Conservation (phyloP, 495 filamentous ascomycete species). For the Pyrenula massariospora region DNA sequence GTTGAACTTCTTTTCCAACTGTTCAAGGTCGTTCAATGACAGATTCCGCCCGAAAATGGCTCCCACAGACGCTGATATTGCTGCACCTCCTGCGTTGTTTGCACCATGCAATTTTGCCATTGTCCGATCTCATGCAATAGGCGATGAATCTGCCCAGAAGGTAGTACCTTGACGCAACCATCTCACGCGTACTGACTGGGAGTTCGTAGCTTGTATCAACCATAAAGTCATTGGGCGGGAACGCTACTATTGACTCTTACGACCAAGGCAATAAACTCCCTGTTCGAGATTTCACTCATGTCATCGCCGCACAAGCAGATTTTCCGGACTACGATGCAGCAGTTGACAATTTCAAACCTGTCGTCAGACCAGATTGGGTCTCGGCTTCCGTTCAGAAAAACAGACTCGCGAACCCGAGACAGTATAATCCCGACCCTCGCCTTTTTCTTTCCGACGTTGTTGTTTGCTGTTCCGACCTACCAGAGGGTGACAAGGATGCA, state of each 20-base stretch:
- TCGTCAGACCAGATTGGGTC: constrained; percentile 79
- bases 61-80: constrained; percentile 16
- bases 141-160: constrained; percentile 29
- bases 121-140: constrained; percentile 36
- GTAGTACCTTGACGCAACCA: constrained; percentile 10
- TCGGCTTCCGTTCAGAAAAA: constrained; percentile 50
- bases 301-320: constrained; percentile 74
- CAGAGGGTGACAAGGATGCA: constrained; percentile 78
- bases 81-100: constrained; percentile 25
- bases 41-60: neutral
- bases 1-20: neutral
- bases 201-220: constrained; percentile 21
- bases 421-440: constrained; percentile 79
- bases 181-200: constrained; percentile 7
- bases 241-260: constrained; percentile 28
- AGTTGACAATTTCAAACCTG: constrained; percentile 61
- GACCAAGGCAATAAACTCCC: constrained; percentile 31
- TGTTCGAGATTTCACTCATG: constrained; percentile 58
- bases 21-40: neutral
- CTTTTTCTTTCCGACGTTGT: constrained; percentile 80
- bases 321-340: constrained; percentile 72
- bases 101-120: constrained; percentile 30
- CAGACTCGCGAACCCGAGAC: constrained; percentile 64
- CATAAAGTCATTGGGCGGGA: constrained; percentile 41
- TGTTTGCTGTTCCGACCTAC: constrained; percentile 68